Evolutionary conservation across 352 stramenopile species (phyloP), one percentile per base, ranked within the genome.

Genomic region (Chrysophaeum taylorii): DNA sequence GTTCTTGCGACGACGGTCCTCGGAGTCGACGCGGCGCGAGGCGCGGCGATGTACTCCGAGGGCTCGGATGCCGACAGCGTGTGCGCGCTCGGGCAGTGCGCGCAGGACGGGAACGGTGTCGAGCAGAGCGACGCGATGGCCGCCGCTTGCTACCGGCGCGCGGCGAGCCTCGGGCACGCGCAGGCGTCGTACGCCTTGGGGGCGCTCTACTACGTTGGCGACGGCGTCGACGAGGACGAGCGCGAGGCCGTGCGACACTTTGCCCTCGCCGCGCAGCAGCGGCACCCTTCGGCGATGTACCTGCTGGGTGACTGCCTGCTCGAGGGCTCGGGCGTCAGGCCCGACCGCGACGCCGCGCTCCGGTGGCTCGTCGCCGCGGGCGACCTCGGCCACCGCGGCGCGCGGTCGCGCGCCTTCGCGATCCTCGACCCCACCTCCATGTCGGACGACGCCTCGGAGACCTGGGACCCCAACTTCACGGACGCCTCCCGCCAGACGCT

Each of bases 281-380:
- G 77, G 54, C 79, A 84, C 75, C 45, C 73, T 33, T 70, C 45
- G 36, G 79, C 79, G 57, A 71, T 69, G 29, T 84, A 80, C 48
- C 81, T 84, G 76, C 60, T 82, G 0, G 79, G 76, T 16, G 79
- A 84, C 61, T 81, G 75, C 53, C 62, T 81, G 0, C 50, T 82
- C 15, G 76, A 84, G 57, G 79, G 79, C 33, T 45, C 78, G 21
- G 78, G 78, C 52, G 64, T 72, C 0, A 39, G 70, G 21, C 38
- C 74, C 37, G 75, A 81, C 72, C 38, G 74, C 36, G 79, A 62
- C 42, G 38, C 45, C 12, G 79, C 79, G 9, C 61, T 84, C 36
- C 73, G 76, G 45, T 82, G 76, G 76, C 50, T 82, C 9, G 69
- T 84, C 12, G 68, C 48, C 45, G 73, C 74, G 25, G 73, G 73